Evolutionary conservation across 352 stramenopile species (phyloP).

Genomic region (Globisporangium echinulatum): DNA sequence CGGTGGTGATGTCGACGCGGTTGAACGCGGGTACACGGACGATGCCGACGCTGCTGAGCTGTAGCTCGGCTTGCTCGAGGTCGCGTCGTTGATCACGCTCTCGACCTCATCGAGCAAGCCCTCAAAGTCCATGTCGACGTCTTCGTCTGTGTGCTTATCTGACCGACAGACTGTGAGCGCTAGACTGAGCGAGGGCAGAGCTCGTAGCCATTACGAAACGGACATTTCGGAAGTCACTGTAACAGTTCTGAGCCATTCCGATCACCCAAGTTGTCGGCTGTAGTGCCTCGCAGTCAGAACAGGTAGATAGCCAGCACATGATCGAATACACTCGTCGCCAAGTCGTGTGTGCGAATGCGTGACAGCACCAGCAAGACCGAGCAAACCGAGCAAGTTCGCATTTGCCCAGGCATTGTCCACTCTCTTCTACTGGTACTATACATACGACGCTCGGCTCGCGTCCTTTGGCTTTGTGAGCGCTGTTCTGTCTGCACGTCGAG

Average conservation of each 20-base stretch:
- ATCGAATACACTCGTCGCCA: too few species aligned
- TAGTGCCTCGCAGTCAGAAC: too few species aligned
- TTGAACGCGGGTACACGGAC: not conserved
- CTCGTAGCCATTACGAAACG: too few species aligned
- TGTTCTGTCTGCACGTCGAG: not conserved
- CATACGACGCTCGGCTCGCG: not conserved
- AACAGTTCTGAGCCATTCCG: too few species aligned
- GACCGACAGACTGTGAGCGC: not conserved
- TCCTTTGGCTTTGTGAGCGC: not conserved
- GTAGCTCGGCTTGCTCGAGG: constrained; percentile 9
- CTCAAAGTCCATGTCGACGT: constrained; percentile 55
- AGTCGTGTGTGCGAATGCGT: too few species aligned
- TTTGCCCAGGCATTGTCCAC: too few species aligned
- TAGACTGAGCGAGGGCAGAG: not conserved
- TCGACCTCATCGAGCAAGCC: constrained; percentile 72
- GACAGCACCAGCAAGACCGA: too few species aligned
- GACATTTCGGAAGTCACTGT: too few species aligned
- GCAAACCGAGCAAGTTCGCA: too few species aligned
- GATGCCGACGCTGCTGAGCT: not conserved
- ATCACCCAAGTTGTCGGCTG: too few species aligned
- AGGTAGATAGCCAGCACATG: too few species aligned
- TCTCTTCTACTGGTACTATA: not conserved
- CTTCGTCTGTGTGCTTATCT: not conserved
- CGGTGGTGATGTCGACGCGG: not conserved
- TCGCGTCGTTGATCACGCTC: constrained; percentile 31